Evolutionary conservation across 2,329 filamentous ascomycete genomes (phyloP), one percentile per base, ranked within the genome.

Genomic region (Botrytis cinerea): DNA sequence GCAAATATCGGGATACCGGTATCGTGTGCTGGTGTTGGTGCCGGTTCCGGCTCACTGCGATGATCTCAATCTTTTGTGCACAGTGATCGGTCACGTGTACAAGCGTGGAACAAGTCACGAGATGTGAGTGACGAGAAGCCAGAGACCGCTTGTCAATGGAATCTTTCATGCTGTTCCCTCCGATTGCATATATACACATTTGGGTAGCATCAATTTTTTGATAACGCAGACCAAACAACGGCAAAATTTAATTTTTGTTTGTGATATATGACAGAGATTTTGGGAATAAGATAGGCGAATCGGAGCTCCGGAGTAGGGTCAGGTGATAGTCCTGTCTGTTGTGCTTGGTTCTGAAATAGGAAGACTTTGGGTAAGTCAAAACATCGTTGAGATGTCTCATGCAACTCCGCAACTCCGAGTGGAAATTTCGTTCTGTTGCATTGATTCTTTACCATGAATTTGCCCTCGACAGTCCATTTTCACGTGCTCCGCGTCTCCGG

Each of bases 281-380:
- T 25, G n/a, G 45, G 20, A n/a, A 35, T 32, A 16, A 9, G 14
- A 66, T 57, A 57, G 28, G 25, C 66, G 48, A 43, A 57, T 43
- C 48, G 66, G 48, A 68, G 66, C 16, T 43, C 35, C 64, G 66
- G 48, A 68, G 48, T 43, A 25, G 5, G 20, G 38, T 25, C 66
- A 43, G 48, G 48, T 43, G 48, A 57, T 28, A 68, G 20, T 12
- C 28, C 25, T 43, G 6, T 40, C 40, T 38, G 40, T 67, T 67
- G 32, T 67, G 32, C 38, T 14, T 54, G 38, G 64, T 40, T 35
- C 38, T 25, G 14, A 16, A 66, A 57, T 43, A n/a, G 25, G 14
- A 16, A 54, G 35, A 43, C 32, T 35, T 40, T 8, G 12, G 40
- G 28, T 28, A 28, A n/a, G 64, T 57, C 35, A 43, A 20, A 54